phyloP scores from a whole-genome alignment of 768 basidiomycete genomes.

The Gloeopeniophorella convolvens region DNA sequence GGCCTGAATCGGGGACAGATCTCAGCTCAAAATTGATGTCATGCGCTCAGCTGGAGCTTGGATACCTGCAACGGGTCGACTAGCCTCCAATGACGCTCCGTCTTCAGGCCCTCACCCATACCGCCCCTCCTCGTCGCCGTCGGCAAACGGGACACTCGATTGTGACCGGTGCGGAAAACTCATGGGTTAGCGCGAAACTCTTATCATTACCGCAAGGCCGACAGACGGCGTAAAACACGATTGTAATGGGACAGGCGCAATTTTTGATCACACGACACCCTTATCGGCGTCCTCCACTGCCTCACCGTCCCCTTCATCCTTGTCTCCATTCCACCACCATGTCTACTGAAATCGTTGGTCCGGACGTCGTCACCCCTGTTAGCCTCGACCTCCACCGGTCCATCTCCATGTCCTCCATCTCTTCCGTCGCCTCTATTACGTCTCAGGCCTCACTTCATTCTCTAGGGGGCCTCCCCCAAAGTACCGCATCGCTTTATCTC shows the following conservation, averaged over 20 bases:
- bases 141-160: neutral
- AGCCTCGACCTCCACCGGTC: slow-evolving; percentile 5
- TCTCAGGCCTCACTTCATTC: slow-evolving; percentile 25
- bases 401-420: slow-evolving; percentile 5
- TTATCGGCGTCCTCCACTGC: neutral
- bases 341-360: slow-evolving; percentile 14
- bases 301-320: neutral
- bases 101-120: no score
- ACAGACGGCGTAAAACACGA: neutral
- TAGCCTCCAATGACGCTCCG: no score
- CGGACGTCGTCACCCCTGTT: slow-evolving; percentile 11
- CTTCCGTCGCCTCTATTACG: neutral
- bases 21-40: no score
- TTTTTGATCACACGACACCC: slow-evolving; percentile 16
- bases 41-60: no score
- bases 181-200: neutral
- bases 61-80: no score
- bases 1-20: no score
- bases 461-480: slow-evolving; percentile 23
- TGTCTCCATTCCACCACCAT: slow-evolving; percentile 8
- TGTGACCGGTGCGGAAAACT: neutral
- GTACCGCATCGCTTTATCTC: slow-evolving; percentile 31
- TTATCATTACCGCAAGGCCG: neutral
- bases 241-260: neutral
- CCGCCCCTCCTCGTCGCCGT: no score